Base-by-base conservation (phyloP, 108 stramenopile species). In the Cyclostephanos invisitatus region DNA sequence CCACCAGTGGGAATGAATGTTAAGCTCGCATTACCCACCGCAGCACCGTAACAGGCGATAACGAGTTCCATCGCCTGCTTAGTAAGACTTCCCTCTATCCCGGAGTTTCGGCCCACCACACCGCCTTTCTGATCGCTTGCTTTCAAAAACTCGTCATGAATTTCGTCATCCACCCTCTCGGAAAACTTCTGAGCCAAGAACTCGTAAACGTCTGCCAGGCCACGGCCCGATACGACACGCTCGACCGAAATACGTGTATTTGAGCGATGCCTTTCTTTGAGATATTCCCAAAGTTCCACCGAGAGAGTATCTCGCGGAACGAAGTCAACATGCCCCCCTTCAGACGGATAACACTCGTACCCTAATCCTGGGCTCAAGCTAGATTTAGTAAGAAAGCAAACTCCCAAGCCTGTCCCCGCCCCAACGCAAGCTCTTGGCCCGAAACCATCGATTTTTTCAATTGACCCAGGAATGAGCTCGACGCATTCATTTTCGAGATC, bases 241-340 rank as follows among this genome's bases (percentile, higher is more conserved):
- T 99, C 98, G 17, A 92, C 86, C 1, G 95, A 95, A n/a, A 99
- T 80, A 25, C 97, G 94, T 57, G 85, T 66, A 42, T 72, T 68
- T 35, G 73, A 44, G 1, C 38, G 25, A 69, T 91, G 96, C 64
- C 92, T 93, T 14, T 70, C 27, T 62, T 76, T 84, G 17, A 98
- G 72, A 72, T 83, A 89, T 54, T 84, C 54, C 62, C 86, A 70
- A 40, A 96, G 64, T 54, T 96, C 85, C 44, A 86, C 62, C 83
- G 96, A 91, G 28, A 96, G 56, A 28, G 88, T 81, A 7, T 84
- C 75, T 44, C 97, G 82, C 14, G 98, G 96, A 17, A 91, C 89
- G 64, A 91, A 97, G 67, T 97, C 98, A 10, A 89, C 87, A 54
- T 99, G 98, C 0, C 97, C 97, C n/a, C 98, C 98, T 77, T 99